phyloP scores from a whole-genome alignment of 2,329 filamentous ascomycete genomes.

The Ceratocystis ficicola region DNA sequence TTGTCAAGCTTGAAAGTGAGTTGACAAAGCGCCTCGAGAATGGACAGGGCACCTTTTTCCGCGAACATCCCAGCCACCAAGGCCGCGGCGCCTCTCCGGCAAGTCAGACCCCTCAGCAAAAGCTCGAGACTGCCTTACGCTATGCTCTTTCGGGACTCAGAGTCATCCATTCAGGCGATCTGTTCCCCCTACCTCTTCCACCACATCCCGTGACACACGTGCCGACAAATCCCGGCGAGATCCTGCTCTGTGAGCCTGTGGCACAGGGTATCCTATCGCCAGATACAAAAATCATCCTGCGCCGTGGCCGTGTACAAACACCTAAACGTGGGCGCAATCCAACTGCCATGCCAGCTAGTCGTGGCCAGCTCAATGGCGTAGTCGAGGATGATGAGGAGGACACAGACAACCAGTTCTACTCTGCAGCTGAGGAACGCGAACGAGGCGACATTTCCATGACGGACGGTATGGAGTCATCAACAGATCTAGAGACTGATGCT shows the following conservation, averaged over 20 bases:
- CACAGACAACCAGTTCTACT: slow-evolving; percentile 76
- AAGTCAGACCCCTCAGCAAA: slow-evolving; percentile 38
- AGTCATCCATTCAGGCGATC: slow-evolving; percentile 73
- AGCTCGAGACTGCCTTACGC: slow-evolving; percentile 55
- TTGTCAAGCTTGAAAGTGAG: slow-evolving; percentile 73
- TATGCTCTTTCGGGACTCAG: slow-evolving; percentile 59
- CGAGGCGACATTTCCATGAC: slow-evolving; percentile 44
- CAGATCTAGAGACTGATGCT: slow-evolving; percentile 53
- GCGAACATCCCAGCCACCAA: slow-evolving; percentile 38
- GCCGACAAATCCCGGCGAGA: slow-evolving; percentile 70
- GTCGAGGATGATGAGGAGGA: slow-evolving; percentile 61
- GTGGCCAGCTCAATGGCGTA: slow-evolving; percentile 45
- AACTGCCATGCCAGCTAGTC: slow-evolving; percentile 37
- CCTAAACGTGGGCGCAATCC: slow-evolving; percentile 41
- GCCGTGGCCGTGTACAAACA: slow-evolving; percentile 46
- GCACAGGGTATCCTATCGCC: slow-evolving; percentile 70
- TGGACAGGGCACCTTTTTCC: slow-evolving; percentile 70
- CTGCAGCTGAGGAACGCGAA: slow-evolving; percentile 69
- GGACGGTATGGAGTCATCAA: slow-evolving; percentile 41
- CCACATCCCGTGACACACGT: slow-evolving; percentile 80
- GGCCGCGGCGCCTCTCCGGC: slow-evolving; percentile 9
- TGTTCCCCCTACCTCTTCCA: slow-evolving; percentile 63
- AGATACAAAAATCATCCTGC: slow-evolving; percentile 71
- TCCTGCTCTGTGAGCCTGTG: slow-evolving; percentile 89
- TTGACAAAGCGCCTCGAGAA: slow-evolving; percentile 68